phyloP scores from a whole-genome alignment of 176 grass and related monocot species.

The Oryza meyeriana region DNA sequence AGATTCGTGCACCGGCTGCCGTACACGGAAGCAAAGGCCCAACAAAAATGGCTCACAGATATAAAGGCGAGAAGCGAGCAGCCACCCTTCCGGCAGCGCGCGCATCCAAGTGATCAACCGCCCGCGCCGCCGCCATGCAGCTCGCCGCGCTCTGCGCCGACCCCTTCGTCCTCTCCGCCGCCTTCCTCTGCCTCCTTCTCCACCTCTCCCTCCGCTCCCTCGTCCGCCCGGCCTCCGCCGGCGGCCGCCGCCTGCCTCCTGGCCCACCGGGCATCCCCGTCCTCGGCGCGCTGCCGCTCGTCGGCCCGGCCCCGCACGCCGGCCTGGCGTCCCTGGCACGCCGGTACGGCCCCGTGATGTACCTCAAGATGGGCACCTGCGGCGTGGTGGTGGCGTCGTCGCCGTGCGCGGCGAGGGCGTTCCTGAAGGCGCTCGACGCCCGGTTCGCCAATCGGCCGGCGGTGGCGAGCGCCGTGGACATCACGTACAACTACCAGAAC shows the following conservation, averaged over 20 bases:
- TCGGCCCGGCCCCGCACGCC: conserved; percentile 68
- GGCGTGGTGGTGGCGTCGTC: conserved; percentile 67
- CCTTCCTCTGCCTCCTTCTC: conserved; percentile 60
- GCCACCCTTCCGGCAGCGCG: not conserved
- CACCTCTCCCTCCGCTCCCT: conserved; percentile 50
- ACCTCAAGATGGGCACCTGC: conserved; percentile 71
- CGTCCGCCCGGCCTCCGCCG: not conserved
- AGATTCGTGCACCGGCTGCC: not conserved
- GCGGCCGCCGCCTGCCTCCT: conserved; percentile 31
- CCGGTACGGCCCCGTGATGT: conserved; percentile 67
- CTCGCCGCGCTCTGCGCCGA: conserved; percentile 44
- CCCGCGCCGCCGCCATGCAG: conserved; percentile 21
- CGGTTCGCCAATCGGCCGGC: conserved; percentile 63
- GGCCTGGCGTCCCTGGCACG: conserved; percentile 58
- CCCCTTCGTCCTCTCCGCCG: conserved; percentile 43
- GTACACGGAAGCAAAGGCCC: not conserved
- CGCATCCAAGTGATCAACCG: not conserved
- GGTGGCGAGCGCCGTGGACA: conserved; percentile 57
- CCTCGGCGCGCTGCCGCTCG: conserved; percentile 65
- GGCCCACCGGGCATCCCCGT: conserved; percentile 50
- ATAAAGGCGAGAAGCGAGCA: not conserved
- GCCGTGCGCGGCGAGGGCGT: conserved; percentile 48
- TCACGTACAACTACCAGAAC: conserved; percentile 77
- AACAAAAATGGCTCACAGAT: not conserved
- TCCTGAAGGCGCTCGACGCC: conserved; percentile 71